A percentile compares a stretch with the other conserved stretches of the same genome.
phyloP scores from a whole-genome alignment of 1,284 basidiomycete genomes.

The Puccinia polysora region DNA sequence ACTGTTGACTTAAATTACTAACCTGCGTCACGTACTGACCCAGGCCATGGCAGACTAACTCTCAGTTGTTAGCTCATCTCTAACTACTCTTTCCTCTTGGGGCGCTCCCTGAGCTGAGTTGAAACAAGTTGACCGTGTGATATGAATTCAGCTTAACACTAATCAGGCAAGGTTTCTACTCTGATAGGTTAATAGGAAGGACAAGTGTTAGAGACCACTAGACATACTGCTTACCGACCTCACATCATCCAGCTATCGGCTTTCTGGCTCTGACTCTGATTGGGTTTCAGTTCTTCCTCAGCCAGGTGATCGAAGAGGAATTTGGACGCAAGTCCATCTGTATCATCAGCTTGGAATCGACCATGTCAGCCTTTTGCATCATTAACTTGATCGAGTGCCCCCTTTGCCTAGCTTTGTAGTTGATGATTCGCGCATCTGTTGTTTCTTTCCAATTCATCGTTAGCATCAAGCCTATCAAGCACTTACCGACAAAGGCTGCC shows the following conservation, averaged over 20 bases:
- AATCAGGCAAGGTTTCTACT: not conserved
- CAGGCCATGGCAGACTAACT: not conserved
- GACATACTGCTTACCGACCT: too few relatives aligned
- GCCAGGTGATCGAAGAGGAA: slow-evolving; percentile 12
- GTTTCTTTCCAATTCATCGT: not conserved
- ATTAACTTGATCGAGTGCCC: slow-evolving; percentile 27
- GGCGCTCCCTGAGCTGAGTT: not conserved
- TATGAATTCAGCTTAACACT: not conserved
- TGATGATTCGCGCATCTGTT: slow-evolving; percentile 2
- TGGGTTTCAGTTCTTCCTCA: slow-evolving; percentile 13
- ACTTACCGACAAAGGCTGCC: too few relatives aligned
- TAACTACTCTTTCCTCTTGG: slow-evolving; percentile 7
- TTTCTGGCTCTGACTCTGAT: not conserved
- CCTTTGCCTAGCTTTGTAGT: slow-evolving; percentile 14
- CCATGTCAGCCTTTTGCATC: slow-evolving; percentile 31
- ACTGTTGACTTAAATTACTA: slow-evolving; percentile 6
- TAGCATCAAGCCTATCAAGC: too few relatives aligned
- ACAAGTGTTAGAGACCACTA: not conserved
- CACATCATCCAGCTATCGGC: not conserved
- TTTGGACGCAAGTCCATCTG: not conserved
- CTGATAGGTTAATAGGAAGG: not conserved
- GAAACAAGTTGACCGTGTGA: not conserved
- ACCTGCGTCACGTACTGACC: slow-evolving; percentile 10
- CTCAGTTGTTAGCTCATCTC: not conserved
- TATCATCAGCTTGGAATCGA: slow-evolving; percentile 7